These are phyloP conservation scores for Phalaenopsis equestris DNA, from an alignment of 106 monocot genomes.

Conservation along the genomic window DNA sequence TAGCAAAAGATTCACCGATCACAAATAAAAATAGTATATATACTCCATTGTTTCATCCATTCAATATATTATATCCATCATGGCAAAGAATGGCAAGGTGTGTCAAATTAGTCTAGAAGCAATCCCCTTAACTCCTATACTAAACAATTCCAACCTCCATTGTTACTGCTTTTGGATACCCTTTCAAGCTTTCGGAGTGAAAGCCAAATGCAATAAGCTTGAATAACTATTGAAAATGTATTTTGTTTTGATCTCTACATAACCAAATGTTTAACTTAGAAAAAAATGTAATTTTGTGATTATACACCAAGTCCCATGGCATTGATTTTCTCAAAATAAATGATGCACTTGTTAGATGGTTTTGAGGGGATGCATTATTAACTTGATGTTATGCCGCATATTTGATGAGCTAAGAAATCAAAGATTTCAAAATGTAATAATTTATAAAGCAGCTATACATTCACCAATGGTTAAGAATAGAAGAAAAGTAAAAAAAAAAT, in stretches of 20 bases:
- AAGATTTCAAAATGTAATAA: background rate
- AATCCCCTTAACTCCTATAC: background rate
- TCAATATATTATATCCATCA: background rate
- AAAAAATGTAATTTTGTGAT: background rate
- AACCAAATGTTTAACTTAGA: background rate
- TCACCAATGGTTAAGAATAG: no score
- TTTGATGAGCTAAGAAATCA: background rate
- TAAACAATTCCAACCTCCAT: background rate
- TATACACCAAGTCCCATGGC: background rate
- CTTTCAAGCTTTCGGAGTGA: background rate
- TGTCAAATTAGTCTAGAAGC: background rate
- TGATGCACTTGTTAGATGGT: background rate
- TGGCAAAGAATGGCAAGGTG: background rate
- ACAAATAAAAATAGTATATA: background rate
- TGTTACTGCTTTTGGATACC: background rate
- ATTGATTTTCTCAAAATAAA: no score
- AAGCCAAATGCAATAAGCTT: background rate
- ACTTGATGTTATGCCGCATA: background rate
- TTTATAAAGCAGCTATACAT: background rate
- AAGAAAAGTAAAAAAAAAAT: no score
- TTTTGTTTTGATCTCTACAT: background rate
- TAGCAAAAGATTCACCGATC: background rate
- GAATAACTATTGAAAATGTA: background rate
- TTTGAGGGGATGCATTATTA: background rate
- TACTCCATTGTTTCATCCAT: background rate